Percentiles rank a stretch among this genome's conserved stretches.
These are phyloP conservation scores for Trichoderma reesei DNA, from an alignment of 495 filamentous ascomycete genomes.

Conservation along the genomic window DNA sequence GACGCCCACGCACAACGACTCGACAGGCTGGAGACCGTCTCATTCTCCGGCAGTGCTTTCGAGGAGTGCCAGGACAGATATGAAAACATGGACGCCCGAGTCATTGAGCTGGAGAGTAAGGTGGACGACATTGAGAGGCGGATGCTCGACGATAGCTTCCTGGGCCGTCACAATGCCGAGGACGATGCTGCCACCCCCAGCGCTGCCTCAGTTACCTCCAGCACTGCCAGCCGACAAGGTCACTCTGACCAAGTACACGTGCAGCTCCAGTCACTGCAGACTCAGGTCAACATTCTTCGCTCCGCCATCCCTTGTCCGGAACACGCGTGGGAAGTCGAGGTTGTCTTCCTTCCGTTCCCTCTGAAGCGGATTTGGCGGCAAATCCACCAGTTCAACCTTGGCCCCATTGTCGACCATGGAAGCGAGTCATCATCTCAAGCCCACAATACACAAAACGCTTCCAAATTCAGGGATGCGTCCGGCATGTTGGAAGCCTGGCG, in stretches of 20 bases:
- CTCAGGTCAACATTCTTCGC: slow-evolving; percentile 47
- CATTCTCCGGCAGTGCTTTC: slow-evolving; percentile 43
- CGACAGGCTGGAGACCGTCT: slow-evolving; percentile 49
- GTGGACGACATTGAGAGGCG: slow-evolving; percentile 49
- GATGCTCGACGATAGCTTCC: slow-evolving; percentile 33
- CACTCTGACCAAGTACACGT: slow-evolving; percentile 35
- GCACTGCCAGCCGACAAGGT: slow-evolving; percentile 22
- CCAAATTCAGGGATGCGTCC: slow-evolving; percentile 32
- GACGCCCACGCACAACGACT: slow-evolving; percentile 45
- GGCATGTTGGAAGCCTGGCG: slow-evolving; percentile 36
- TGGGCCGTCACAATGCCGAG: slow-evolving; percentile 9
- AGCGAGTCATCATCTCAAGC: slow-evolving; percentile 54
- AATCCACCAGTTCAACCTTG: slow-evolving; percentile 35
- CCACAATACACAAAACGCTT: slow-evolving; percentile 33
- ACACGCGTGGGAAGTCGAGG: slow-evolving; percentile 59
- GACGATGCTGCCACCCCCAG: slow-evolving; percentile 35
- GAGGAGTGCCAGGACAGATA: slow-evolving; percentile 52
- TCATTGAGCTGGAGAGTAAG: slow-evolving; percentile 53
- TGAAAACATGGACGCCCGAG: slow-evolving; percentile 46
- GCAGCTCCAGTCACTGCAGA: slow-evolving; percentile 45
- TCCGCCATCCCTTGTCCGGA: slow-evolving; percentile 42
- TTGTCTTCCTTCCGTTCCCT: slow-evolving; percentile 59
- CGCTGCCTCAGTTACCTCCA: slow-evolving; percentile 35
- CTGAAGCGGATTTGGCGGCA: slow-evolving; percentile 53
- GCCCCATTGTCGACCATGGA: slow-evolving; percentile 29